Evolutionary conservation across 2,329 filamentous ascomycete genomes (phyloP).

Genomic region (Pseudocercospora vitis): DNA sequence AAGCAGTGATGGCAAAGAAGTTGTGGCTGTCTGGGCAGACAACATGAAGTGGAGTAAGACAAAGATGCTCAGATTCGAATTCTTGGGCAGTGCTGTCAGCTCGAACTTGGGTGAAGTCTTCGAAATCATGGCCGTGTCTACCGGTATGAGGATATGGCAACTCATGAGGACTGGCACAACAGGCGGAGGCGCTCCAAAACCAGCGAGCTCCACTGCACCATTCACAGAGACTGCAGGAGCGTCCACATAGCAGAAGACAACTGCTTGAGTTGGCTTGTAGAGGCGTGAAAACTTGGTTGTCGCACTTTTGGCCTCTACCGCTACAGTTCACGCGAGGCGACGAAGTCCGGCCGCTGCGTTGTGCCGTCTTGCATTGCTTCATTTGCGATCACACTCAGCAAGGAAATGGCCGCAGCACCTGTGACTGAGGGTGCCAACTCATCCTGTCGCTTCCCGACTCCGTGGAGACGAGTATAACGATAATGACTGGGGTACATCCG

Average conservation of each 20-base stretch:
- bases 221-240: not conserved
- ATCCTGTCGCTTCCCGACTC: not conserved
- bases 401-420: not conserved
- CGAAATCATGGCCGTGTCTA: slow-evolving; percentile 22
- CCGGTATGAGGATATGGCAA: slow-evolving; percentile 22
- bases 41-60: slow-evolving; percentile 22
- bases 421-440: not conserved
- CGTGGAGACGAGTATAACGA: not conserved
- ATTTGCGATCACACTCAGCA: not conserved
- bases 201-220: not conserved
- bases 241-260: not conserved
- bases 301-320: too few relatives aligned
- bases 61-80: slow-evolving; percentile 22
- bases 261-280: too few relatives aligned
- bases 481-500: not conserved
- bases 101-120: slow-evolving; percentile 21
- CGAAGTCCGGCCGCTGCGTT: not conserved
- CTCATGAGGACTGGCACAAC: slow-evolving; percentile 13
- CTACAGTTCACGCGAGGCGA: not conserved
- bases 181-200: slow-evolving; percentile 1
- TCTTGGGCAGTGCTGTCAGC: slow-evolving; percentile 17
- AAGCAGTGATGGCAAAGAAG: slow-evolving; percentile 25
- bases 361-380: not conserved
- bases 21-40: slow-evolving; percentile 27
- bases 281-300: too few relatives aligned